Base-by-base conservation (phyloP, 1,284 basidiomycete species). In the Coniferiporia sulphurascens region DNA sequence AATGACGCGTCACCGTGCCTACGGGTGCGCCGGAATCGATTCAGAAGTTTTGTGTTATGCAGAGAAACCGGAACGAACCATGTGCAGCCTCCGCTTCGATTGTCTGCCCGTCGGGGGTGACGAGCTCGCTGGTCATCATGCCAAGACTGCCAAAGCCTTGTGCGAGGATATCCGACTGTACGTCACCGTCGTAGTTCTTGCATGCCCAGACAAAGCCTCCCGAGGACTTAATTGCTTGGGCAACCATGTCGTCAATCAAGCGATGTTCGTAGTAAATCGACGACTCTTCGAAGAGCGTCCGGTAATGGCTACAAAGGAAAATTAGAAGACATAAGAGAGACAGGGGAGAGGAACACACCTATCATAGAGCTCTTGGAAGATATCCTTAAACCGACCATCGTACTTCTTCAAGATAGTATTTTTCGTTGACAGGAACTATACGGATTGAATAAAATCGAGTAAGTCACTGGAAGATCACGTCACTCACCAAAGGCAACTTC, bases 261-360 rank as follows among this genome's bases (percentile, higher is more conserved):
- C 97, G 91, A 77, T 98, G 95, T 77, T 98, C 96, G 76, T 98
- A 99, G 83, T 95, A 98, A 69, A 98, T 89, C 9, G 88, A 89
- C 10, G 83, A 78, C 44, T 79, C 81, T 65, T 98, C 89, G 72
- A 95, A 99, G 61, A 86, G 79, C 19, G 79, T 66, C 75, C 91
- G 87, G 84, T 99, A 99, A 59, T 87, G 78, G 4, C 83, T 86
- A 62, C 48, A 52, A 43, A 19, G 13, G 49, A 36, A 54, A 12
- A 27, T 58, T 41, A 22, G 12, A 52, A 17, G 13, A 15, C 41
- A 45, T 1, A 21, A 17, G 50, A 15, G n/a, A 50, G 52, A 55
- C 15, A 41, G 35, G 36, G 38, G 6, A 13, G 17, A 32, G 35
- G 48, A 32, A 52, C 81, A 63, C 64, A 85, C 78, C 76, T 69